These are phyloP conservation scores for Cystofilobasidium macerans DNA, from an alignment of 768 basidiomycete species.

Conservation along the genomic window DNA sequence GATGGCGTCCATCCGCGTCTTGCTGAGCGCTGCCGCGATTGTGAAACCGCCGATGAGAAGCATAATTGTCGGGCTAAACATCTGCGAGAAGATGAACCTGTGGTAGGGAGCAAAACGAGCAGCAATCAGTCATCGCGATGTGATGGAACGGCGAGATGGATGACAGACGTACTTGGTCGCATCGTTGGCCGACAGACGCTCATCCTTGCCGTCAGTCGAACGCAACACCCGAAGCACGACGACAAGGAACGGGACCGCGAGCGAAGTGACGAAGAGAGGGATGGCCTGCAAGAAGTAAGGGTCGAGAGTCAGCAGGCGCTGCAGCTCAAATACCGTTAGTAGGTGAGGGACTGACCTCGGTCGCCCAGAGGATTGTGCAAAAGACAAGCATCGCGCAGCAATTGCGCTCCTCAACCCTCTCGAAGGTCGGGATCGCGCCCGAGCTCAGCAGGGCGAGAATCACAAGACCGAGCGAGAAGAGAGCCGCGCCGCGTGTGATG, in stretches of 20 bases:
- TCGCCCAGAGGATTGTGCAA: conserved; percentile 89
- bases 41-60: conserved; percentile 96
- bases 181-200: conserved; percentile 49
- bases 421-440: conserved; percentile 40
- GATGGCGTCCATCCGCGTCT: conserved; percentile 79
- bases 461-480: conserved; percentile 50
- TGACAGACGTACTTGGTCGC: conserved; percentile 60
- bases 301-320: neutral
- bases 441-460: conserved; percentile 54
- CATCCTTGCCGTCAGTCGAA: conserved; percentile 45
- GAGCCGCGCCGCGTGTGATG: conserved; percentile 55
- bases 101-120: conserved; percentile 9
- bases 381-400: conserved; percentile 83
- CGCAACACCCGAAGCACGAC: conserved; percentile 74
- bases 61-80: conserved; percentile 98
- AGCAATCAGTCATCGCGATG: neutral
- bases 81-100: conserved; percentile 81
- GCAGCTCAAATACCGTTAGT: neutral
- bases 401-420: conserved; percentile 62
- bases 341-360: conserved; percentile 63
- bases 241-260: conserved; percentile 73
- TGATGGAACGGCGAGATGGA: conserved; percentile 7
- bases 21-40: conserved; percentile 88
- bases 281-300: conserved; percentile 57
- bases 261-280: conserved; percentile 92